Evolutionary conservation across 2,329 filamentous ascomycete species (phyloP).

Genomic region (Talaromyces rugulosus): DNA sequence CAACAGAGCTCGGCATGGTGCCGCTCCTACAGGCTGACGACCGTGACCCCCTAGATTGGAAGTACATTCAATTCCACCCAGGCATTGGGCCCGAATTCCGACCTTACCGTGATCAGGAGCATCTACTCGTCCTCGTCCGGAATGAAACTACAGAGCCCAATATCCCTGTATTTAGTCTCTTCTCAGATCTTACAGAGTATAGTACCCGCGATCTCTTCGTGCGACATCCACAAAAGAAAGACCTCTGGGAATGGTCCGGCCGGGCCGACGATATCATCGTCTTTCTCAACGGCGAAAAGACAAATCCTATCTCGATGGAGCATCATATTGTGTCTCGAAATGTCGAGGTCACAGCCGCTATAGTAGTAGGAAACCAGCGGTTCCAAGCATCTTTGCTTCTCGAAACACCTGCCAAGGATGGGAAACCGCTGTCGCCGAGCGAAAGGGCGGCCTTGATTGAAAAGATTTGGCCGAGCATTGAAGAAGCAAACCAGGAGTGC

Average conservation of each 20-base stretch:
- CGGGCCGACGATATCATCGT: conserved; percentile 14
- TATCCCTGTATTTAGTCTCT: conserved; percentile 7
- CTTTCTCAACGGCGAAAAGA: conserved; percentile 11
- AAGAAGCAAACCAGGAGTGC: conserved; percentile 24
- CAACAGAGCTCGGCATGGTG: conserved; percentile 2
- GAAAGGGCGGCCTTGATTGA: conserved; percentile 20
- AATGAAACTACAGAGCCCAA: neutral
- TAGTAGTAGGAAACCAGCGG: conserved; percentile 7
- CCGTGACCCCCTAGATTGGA: neutral
- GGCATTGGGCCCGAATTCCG: neutral
- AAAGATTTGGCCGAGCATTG: conserved; percentile 27
- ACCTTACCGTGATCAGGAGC: conserved; percentile 5
- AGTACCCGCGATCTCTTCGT: conserved; percentile 9
- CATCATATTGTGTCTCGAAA: conserved; percentile 6
- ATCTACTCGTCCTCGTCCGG: conserved; percentile 6
- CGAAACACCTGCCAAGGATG: neutral
- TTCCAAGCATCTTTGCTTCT: conserved; percentile 10
- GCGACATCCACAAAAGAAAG: conserved; percentile 8
- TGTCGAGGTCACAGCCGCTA: neutral
- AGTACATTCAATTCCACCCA: neutral
- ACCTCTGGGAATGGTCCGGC: conserved; percentile 11
- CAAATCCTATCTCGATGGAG: conserved; percentile 11
- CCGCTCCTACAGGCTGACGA: neutral
- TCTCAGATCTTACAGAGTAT: conserved; percentile 7
- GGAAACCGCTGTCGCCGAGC: neutral